phyloP scores from a whole-genome alignment of 1,284 basidiomycete species.

The Leccinum subspadiceum region DNA sequence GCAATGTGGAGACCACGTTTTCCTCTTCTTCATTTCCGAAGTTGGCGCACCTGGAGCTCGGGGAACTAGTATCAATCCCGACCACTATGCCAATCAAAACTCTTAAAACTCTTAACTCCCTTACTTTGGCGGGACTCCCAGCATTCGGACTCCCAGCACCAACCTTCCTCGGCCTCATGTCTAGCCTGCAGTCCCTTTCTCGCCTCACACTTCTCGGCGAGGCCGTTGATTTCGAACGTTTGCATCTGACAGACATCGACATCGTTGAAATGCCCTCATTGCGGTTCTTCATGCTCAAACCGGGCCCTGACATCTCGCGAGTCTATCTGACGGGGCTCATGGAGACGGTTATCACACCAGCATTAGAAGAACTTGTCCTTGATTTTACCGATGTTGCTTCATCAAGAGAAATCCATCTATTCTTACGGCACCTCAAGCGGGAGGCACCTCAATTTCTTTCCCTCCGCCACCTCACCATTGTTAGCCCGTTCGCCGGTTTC shows the following conservation, averaged over 20 bases:
- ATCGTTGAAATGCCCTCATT: constrained; percentile 22
- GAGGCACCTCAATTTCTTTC: constrained; percentile 27
- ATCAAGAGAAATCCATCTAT: constrained; percentile 28
- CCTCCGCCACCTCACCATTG: constrained; percentile 17
- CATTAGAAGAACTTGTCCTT: constrained; percentile 24
- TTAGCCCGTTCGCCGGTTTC: constrained; percentile 28
- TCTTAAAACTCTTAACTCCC: constrained; percentile 26
- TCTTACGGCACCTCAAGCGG: constrained; percentile 31
- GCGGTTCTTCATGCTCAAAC: constrained; percentile 23
- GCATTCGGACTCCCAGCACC: constrained; percentile 20
- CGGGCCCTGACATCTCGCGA: constrained; percentile 32
- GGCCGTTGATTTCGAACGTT: constrained; percentile 30
- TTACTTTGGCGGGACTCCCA: constrained; percentile 27
- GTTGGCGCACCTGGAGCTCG: constrained; percentile 26
- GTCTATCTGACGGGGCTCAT: constrained; percentile 26
- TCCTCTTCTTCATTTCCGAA: constrained; percentile 24
- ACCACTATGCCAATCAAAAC: constrained; percentile 16
- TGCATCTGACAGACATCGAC: not conserved
- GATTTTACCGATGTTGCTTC: constrained; percentile 29
- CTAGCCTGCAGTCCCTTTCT: constrained; percentile 23
- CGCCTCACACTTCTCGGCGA: constrained; percentile 28
- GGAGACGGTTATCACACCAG: constrained; percentile 25
- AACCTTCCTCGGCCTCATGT: constrained; percentile 23
- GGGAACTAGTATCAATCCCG: constrained; percentile 17
- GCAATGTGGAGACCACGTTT: constrained; percentile 17